Base-by-base conservation (phyloP, 2,329 filamentous ascomycete genomes). In the Alternaria burnsii region DNA sequence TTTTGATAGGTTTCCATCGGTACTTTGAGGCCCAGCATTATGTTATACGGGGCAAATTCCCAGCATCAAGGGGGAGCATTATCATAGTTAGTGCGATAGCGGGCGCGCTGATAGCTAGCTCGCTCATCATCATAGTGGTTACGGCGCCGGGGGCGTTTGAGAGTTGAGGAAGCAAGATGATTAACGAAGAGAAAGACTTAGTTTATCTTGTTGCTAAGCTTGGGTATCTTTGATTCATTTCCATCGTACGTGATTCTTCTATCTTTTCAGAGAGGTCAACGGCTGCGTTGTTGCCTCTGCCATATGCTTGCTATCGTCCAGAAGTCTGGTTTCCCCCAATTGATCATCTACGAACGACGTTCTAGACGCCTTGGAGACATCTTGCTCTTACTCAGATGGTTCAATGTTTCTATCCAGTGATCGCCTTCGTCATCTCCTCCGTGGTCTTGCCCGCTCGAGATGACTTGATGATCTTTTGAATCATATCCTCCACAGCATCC, bases 401-500 rank as follows among this genome's bases (percentile, higher is more conserved):
- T 6, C 28, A 47, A 28, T 32, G 5, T 30, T 14, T 18, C 28
- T 32, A 30, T 30, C 20, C 40, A 9, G 40, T 24, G 10, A 42
- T 14, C 12, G 12, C 40, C 40, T 42, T 59, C 10, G 69, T 73
- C 78, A 80, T 80, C 66, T 80, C 77, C 60, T 72, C 61, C 6
- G 78, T 80, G n/a, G 67, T 73, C 70, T 79, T 79, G 56, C 78
- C 78, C 1, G 78, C 78, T 18, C 78, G 70, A 5, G 73, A 74
- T 65, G 77, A 79, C 73, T 78, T 79, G 69, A 80, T 77, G 65
- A 80, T 89, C 54, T 86, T 86, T 80, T 96, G 92, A 59, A 97
- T 91, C 66, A 89, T 87, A 47, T 88, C 86, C 82, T 98, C 94
- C 1, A 95, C 93, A 59, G 88, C 84, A 73, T 98, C 95, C 94